These are phyloP conservation scores for Trametes cubensis DNA, from an alignment of 768 basidiomycete species.

Conservation along the genomic window DNA sequence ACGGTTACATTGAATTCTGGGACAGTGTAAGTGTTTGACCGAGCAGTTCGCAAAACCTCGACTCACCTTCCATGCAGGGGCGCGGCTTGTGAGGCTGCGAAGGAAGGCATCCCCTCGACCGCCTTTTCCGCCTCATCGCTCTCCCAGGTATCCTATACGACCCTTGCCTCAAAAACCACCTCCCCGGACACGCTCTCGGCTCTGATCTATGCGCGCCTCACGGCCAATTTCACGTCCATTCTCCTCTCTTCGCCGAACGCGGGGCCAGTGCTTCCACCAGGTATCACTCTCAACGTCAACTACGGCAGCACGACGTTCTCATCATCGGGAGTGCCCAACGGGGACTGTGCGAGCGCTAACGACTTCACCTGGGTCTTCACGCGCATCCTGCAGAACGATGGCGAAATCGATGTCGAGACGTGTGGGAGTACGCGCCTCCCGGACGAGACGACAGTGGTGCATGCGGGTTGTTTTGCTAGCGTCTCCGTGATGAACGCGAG, in stretches of 20 bases:
- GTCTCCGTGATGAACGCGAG: constrained; percentile 43
- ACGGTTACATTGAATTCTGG: constrained; percentile 25
- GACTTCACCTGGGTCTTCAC: constrained; percentile 50
- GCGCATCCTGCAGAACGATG: constrained; percentile 37
- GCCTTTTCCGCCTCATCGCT: constrained; percentile 35
- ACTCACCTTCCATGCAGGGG: constrained; percentile 21
- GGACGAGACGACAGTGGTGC: constrained; percentile 45
- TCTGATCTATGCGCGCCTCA: constrained; percentile 28
- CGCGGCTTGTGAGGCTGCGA: constrained; percentile 32
- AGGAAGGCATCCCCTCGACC: constrained; percentile 33
- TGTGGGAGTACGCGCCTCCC: constrained; percentile 49
- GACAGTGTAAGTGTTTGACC: constrained; percentile 23
- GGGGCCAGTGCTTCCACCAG: constrained; percentile 43
- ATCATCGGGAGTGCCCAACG: constrained; percentile 30
- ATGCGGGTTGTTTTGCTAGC: constrained; percentile 46
- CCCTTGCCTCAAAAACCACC: constrained; percentile 26
- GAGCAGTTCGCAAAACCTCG: neutral
- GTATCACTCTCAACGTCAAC: constrained; percentile 54
- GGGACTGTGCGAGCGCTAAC: constrained; percentile 39
- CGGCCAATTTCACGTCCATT: constrained; percentile 24
- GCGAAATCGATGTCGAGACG: constrained; percentile 44
- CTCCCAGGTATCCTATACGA: constrained; percentile 34
- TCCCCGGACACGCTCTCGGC: constrained; percentile 23
- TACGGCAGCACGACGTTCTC: constrained; percentile 36
- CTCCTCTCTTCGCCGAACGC: constrained; percentile 20